Evolutionary conservation across 2,329 filamentous ascomycete species (phyloP).

Genomic region (Cladosporium sp.): DNA sequence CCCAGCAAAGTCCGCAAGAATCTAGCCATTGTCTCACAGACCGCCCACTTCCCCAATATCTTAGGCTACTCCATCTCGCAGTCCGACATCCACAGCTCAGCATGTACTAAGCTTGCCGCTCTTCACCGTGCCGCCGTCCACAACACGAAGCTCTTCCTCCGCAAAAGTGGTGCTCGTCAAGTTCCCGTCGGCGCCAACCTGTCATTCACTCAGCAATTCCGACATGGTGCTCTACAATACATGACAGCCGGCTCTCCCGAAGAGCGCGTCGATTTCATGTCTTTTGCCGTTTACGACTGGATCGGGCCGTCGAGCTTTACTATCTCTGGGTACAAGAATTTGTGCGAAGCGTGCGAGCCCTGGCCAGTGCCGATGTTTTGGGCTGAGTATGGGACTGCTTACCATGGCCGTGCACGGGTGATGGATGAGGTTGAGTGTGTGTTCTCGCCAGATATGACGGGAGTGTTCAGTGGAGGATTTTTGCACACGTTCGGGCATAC

Average conservation of each 20-base stretch:
- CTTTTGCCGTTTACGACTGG: conserved; percentile 26
- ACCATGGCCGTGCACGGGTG: conserved; percentile 14
- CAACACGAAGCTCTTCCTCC: conserved; percentile 27
- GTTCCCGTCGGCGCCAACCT: conserved; percentile 25
- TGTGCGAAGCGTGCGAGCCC: conserved; percentile 19
- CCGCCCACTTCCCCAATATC: conserved; percentile 26
- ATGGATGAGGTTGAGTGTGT: conserved; percentile 30
- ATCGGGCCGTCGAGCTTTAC: conserved; percentile 23
- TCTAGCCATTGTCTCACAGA: conserved; percentile 25
- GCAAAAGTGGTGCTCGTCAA: conserved; percentile 20
- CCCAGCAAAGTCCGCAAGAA: conserved; percentile 14
- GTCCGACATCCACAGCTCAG: background rate
- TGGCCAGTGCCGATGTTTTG: conserved; percentile 26
- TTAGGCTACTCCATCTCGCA: conserved; percentile 26
- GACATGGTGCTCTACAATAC: conserved; percentile 20
- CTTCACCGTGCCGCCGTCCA: conserved; percentile 27
- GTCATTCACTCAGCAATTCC: background rate
- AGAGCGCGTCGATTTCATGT: conserved; percentile 26
- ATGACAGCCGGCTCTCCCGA: conserved; percentile 25
- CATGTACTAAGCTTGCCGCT: conserved; percentile 24
- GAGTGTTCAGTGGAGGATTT: conserved; percentile 29
- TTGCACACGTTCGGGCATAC: conserved; percentile 24
- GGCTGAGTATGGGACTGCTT: conserved; percentile 25
- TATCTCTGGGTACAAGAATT: conserved; percentile 28
- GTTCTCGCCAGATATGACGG: conserved; percentile 30